A percentile compares a stretch with the other conserved stretches of the same genome.
phyloP scores from a whole-genome alignment of 768 basidiomycete genomes.

The Hydnomerulius pinastri region DNA sequence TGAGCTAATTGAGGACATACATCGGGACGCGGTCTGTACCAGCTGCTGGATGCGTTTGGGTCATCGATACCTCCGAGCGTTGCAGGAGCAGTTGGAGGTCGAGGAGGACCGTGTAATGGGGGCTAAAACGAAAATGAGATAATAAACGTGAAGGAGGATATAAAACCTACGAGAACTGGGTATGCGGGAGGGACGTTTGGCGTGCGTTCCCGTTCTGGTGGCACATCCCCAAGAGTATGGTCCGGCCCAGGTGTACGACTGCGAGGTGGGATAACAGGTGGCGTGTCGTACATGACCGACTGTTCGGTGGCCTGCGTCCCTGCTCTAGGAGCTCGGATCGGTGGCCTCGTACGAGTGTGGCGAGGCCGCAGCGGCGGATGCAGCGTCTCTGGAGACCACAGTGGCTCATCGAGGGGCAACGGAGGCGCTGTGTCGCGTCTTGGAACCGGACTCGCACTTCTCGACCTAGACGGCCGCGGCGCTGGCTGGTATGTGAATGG shows the following conservation, averaged over 20 bases:
- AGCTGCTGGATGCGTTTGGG: constrained; percentile 17
- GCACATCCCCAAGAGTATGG: neutral
- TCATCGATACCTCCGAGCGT: constrained; percentile 17
- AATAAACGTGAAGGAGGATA: neutral
- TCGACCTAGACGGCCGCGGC: constrained; percentile 38
- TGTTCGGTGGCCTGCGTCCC: neutral
- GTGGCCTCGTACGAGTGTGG: constrained; percentile 3
- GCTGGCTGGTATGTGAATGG: constrained; percentile 58
- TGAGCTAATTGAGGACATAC: constrained; percentile 14
- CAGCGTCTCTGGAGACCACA: constrained; percentile 21
- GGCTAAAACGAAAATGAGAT: constrained; percentile 21
- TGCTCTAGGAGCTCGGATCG: constrained; percentile 6
- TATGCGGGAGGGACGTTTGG: constrained; percentile 26
- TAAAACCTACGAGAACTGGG: constrained; percentile 18
- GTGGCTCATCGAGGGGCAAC: constrained; percentile 23
- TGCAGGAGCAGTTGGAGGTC: constrained; percentile 28
- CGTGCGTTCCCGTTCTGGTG: constrained; percentile 17
- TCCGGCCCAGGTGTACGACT: constrained; percentile 9
- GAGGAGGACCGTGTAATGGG: constrained; percentile 17
- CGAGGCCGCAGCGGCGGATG: constrained; percentile 14
- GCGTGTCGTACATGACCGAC: neutral
- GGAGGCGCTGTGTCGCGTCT: constrained; percentile 28
- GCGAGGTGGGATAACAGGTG: constrained; percentile 12
- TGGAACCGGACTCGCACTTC: constrained; percentile 42
- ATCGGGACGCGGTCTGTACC: constrained; percentile 23